Percentiles rank a stretch among this genome's conserved stretches.
Conservation (phyloP, 192 early-diverging fungal species). For the Gigaspora rosea region DNA sequence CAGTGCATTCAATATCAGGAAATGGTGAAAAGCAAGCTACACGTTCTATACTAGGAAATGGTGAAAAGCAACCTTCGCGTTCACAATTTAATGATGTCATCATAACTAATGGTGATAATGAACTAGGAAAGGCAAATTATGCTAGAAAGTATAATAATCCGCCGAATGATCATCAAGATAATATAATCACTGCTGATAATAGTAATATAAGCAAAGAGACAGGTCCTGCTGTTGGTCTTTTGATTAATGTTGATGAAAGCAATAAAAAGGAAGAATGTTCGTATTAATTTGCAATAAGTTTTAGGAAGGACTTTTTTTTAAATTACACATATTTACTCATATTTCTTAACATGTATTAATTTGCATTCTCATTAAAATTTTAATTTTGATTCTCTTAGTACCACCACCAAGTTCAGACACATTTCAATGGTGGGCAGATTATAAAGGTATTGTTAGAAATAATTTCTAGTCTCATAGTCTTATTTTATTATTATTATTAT, state of each 20-base stretch:
- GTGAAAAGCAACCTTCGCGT: no score
- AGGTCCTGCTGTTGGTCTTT: constrained; percentile 2
- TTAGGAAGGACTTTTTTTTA: not conserved
- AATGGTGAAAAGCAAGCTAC: not conserved
- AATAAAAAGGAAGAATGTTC: not conserved
- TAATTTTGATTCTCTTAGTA: constrained; percentile 32
- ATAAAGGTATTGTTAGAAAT: constrained; percentile 16
- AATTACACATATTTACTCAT: not conserved
- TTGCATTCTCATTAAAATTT: not conserved
- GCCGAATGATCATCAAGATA: not conserved
- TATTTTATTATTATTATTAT: not conserved
- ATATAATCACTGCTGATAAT: not conserved
- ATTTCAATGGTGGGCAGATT: constrained; percentile 59
- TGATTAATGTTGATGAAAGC: constrained; percentile 22
- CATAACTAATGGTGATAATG: no score
- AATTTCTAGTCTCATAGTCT: not conserved
- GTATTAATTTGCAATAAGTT: not conserved
- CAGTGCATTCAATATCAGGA: not conserved
- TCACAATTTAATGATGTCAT: no score
- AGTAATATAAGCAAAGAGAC: not conserved
- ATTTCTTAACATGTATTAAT: not conserved
- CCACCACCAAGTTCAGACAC: constrained; percentile 55
- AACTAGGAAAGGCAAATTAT: no score
- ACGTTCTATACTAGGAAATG: no score
- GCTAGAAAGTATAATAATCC: not conserved